Evolutionary conservation across 495 filamentous ascomycete genomes (phyloP), one percentile per base, ranked within the genome.

Genomic region (Penicillium ochrochloron): DNA sequence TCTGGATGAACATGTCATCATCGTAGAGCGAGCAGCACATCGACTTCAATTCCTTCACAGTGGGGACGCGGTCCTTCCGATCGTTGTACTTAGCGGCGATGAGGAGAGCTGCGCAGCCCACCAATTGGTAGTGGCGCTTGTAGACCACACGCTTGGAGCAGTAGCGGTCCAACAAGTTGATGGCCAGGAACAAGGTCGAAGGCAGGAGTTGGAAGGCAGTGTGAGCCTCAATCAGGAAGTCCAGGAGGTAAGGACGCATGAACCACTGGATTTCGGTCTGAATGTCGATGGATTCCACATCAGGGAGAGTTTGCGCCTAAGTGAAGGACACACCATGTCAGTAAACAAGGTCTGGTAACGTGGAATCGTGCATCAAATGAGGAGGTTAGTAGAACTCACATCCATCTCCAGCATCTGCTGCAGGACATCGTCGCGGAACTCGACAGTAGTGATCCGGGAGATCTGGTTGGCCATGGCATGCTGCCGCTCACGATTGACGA

Each of bases 251-350:
- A 0, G 95, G 94, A 67, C 95, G 85, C 95, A 99, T 99, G 82
- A 94, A 97, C 96, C 96, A 99, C 73, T 97, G 92, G 60, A 99
- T 98, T 81, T 99, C 95, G 52, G 93, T 91, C 77, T 99, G 95
- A 75, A 98, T 96, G 69, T 99, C 95, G 75, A 99, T 99, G 19
- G 94, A 92, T 69, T 93, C 93, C 71, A 96, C 92, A 74, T 99
- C 96, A 34, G 95, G 93, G 66, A 97, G 81, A 37, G 96, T 98
- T 75, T 93, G 88, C 68, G 86, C 81, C 95, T 97, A 66, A n/a
- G 15, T 54, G 61, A 27, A 25, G 9, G 14, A 17, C 68, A n/a
- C 39, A 29, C 1, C 7, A 50, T 44, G 10, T 35, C 14, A 46
- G 23, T 11, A 31, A 54, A 35, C 12, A 37, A 9, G 17, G 23